Conservation (phyloP, 2,329 filamentous ascomycete species). For the Pestalotiopsis sp. region DNA sequence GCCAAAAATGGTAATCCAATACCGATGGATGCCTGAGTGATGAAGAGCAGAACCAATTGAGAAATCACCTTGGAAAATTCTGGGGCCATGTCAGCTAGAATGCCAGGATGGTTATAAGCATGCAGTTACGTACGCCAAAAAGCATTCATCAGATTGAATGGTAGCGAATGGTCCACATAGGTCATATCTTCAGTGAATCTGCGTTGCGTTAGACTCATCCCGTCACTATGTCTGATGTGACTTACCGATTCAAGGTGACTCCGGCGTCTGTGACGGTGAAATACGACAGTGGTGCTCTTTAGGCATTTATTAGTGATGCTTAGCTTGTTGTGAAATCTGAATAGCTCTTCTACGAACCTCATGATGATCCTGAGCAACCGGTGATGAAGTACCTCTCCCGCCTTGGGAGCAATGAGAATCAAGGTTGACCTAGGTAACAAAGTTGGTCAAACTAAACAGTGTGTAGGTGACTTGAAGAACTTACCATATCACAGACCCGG, state of each 20-base stretch:
- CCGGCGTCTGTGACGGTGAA: constrained; percentile 8
- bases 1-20: constrained; percentile 4
- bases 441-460: not conserved
- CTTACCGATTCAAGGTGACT: not conserved
- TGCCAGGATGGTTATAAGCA: not conserved
- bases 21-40: not conserved
- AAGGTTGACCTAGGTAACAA: not conserved
- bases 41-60: not conserved
- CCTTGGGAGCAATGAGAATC: not conserved
- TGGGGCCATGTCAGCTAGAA: not conserved
- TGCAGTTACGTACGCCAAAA: not conserved
- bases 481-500: not conserved
- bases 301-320: no score
- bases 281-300: constrained; percentile 3
- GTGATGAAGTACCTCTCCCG: not conserved
- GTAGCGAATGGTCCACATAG: not conserved
- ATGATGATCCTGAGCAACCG: not conserved
- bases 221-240: no score
- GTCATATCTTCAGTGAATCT: constrained; percentile 10
- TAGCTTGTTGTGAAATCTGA: no score
- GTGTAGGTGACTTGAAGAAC: not conserved
- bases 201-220: no score
- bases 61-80: not conserved
- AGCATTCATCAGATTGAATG: constrained; percentile 3
- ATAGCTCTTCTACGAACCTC: not conserved